Conservation (phyloP, 2,329 filamentous ascomycete species). For the Fusarium sulawesiense region DNA sequence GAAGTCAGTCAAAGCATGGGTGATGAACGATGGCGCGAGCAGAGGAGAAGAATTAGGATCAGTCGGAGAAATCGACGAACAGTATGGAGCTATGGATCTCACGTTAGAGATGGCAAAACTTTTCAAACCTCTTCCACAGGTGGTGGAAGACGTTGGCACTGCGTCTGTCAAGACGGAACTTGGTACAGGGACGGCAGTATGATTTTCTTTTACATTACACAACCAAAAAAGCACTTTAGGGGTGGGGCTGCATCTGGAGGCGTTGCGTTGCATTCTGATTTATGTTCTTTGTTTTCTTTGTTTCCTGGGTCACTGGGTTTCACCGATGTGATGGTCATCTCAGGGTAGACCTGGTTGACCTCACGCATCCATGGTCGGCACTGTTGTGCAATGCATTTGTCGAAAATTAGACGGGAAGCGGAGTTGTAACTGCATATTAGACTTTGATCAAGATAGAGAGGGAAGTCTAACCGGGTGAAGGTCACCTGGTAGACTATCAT, state of each 20-base stretch:
- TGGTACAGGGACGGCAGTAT: conserved; percentile 48
- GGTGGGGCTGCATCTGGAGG: conserved; percentile 54
- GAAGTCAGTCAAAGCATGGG: conserved; percentile 70
- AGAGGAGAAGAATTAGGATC: conserved; percentile 76
- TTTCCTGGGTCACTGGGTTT: conserved; percentile 40
- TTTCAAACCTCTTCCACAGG: conserved; percentile 69
- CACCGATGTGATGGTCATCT: conserved; percentile 35
- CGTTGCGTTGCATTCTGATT: conserved; percentile 54
- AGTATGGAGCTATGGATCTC: conserved; percentile 71
- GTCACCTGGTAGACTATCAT: conserved; percentile 47
- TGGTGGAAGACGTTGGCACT: conserved; percentile 57
- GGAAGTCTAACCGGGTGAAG: conserved; percentile 46
- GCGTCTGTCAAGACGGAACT: conserved; percentile 57
- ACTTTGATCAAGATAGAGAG: conserved; percentile 55
- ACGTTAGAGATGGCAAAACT: conserved; percentile 78
- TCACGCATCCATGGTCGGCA: conserved; percentile 48
- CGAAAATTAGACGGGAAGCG: conserved; percentile 52
- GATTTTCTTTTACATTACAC: conserved; percentile 44
- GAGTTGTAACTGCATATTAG: conserved; percentile 55
- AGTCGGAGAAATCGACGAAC: conserved; percentile 74
- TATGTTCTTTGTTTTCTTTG: conserved; percentile 46
- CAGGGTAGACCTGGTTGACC: conserved; percentile 38
- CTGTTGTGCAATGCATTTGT: conserved; percentile 52
- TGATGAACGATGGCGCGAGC: conserved; percentile 70
- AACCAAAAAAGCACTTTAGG: conserved; percentile 48